phyloP scores from a whole-genome alignment of 805 yeast species.

The Tetrapisispora pingtungensis region DNA sequence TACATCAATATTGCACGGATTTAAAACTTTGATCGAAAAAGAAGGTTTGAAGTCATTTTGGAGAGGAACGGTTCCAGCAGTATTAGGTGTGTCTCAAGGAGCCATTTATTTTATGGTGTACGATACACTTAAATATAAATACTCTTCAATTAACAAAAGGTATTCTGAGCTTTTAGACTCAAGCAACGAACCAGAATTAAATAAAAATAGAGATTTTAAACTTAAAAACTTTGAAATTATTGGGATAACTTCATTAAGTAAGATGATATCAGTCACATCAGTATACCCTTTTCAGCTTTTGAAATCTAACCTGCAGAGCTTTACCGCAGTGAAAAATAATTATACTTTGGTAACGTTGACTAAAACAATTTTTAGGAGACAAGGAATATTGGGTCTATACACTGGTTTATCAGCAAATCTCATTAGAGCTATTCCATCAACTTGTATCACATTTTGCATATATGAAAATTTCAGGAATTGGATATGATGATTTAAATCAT shows the following conservation, averaged over 20 bases:
- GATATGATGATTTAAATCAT: background rate
- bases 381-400: slow-evolving; percentile 65
- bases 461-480: slow-evolving; percentile 50
- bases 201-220: slow-evolving; percentile 8
- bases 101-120: slow-evolving; percentile 81
- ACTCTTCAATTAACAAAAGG: slow-evolving; percentile 3
- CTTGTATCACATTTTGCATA: slow-evolving; percentile 79
- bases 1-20: slow-evolving; percentile 46
- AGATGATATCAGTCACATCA: slow-evolving; percentile 52
- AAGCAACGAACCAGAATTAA: slow-evolving; percentile 5
- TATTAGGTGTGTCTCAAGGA: slow-evolving; percentile 81
- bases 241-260: slow-evolving; percentile 56
- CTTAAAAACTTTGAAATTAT: slow-evolving; percentile 50
- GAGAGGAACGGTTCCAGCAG: slow-evolving; percentile 64
- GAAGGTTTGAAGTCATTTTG: slow-evolving; percentile 60
- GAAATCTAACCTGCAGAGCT: slow-evolving; percentile 62
- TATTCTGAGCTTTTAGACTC: background rate
- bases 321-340: slow-evolving; percentile 23
- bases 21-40: slow-evolving; percentile 34
- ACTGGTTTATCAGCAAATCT: slow-evolving; percentile 75
- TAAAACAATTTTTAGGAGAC: slow-evolving; percentile 33
- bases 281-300: slow-evolving; percentile 82
- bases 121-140: slow-evolving; percentile 54
- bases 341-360: slow-evolving; percentile 28
- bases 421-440: slow-evolving; percentile 80